phyloP scores from a whole-genome alignment of 768 basidiomycete genomes.

The Thelephora aurantiotincta region DNA sequence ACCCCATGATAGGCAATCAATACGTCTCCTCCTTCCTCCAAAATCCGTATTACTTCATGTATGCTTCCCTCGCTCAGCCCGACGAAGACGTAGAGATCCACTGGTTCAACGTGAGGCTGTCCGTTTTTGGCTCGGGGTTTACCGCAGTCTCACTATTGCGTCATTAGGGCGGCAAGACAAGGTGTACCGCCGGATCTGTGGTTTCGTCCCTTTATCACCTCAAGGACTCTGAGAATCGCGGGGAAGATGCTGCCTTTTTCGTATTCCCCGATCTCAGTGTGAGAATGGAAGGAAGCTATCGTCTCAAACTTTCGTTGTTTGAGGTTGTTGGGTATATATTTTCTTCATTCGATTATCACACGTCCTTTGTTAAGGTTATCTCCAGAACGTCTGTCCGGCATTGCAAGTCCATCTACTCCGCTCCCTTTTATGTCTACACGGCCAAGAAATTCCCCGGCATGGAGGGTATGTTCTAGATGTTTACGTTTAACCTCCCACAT shows the following conservation, averaged over 20 bases:
- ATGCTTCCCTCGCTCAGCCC: constrained; percentile 77
- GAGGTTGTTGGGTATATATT: constrained; percentile 79
- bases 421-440: constrained; percentile 87
- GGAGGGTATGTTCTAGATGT: constrained; percentile 50
- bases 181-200: constrained; percentile 83
- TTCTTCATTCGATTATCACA: constrained; percentile 1
- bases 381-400: constrained; percentile 22
- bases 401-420: constrained; percentile 81
- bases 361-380: constrained; percentile 4
- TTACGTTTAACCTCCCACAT: background rate
- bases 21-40: constrained; percentile 59
- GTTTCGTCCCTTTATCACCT: constrained; percentile 87
- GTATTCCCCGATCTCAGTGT: constrained; percentile 94
- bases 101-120: constrained; percentile 52
- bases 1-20: constrained; percentile 7
- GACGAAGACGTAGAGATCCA: constrained; percentile 85
- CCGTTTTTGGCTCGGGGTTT: constrained; percentile 2
- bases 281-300: constrained; percentile 82
- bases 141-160: constrained; percentile 2
- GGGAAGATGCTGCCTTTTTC: constrained; percentile 79
- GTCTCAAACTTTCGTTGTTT: constrained; percentile 61
- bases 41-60: constrained; percentile 95
- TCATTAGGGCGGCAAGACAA: constrained; percentile 69
- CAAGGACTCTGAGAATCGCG: constrained; percentile 45
- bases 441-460: constrained; percentile 96